Percentiles rank a stretch among this genome's conserved stretches.
These are phyloP conservation scores for Paramyrothecium roridum DNA, from an alignment of 2,329 filamentous ascomycete species.

Conservation along the genomic window DNA sequence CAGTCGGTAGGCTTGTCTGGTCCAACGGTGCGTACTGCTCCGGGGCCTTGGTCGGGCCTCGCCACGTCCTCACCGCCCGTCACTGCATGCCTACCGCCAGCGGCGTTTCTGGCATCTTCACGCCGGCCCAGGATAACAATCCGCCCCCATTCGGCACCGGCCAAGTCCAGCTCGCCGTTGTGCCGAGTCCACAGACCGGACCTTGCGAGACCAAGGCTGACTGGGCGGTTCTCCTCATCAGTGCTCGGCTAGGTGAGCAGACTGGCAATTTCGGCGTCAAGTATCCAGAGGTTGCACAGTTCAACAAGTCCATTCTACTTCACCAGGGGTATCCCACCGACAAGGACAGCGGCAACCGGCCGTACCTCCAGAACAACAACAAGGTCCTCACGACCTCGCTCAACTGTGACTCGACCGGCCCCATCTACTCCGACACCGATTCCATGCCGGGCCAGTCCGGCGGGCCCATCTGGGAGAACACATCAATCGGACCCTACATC, in stretches of 20 bases:
- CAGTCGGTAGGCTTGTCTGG: conserved; percentile 16
- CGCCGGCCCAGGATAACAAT: conserved; percentile 16
- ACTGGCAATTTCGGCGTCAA: conserved; percentile 18
- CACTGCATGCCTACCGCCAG: conserved; percentile 18
- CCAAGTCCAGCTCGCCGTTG: background rate
- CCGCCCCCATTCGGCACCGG: conserved; percentile 10
- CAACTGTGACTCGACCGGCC: conserved; percentile 8
- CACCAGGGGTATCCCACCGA: conserved; percentile 17
- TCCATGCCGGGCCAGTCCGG: conserved; percentile 11
- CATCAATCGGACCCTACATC: background rate
- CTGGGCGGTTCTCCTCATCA: conserved; percentile 22
- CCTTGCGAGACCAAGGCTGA: conserved; percentile 17
- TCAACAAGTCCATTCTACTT: conserved; percentile 11
- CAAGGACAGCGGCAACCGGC: conserved; percentile 9
- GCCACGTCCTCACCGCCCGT: conserved; percentile 21
- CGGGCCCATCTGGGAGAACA: conserved; percentile 9
- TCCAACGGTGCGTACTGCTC: conserved; percentile 18
- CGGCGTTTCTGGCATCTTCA: conserved; percentile 12
- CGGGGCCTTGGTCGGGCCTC: conserved; percentile 22
- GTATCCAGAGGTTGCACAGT: conserved; percentile 8
- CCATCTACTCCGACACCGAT: conserved; percentile 10
- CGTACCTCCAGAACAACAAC: conserved; percentile 6
- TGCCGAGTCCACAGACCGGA: background rate
- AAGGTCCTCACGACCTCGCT: background rate
- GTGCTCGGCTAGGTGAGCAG: conserved; percentile 16